phyloP scores from a whole-genome alignment of 2,329 filamentous ascomycete species.

The Hymenoscyphus fraxineus region DNA sequence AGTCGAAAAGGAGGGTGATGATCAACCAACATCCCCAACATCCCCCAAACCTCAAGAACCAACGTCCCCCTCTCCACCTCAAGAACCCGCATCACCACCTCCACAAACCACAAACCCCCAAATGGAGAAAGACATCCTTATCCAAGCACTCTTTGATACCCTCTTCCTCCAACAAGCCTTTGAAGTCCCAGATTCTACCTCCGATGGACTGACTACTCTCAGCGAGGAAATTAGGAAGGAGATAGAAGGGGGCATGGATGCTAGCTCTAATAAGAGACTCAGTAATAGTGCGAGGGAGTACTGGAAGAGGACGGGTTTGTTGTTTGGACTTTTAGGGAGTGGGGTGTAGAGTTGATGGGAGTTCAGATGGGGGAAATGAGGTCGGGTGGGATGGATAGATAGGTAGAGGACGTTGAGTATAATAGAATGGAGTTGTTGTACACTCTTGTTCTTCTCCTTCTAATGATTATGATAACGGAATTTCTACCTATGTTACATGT shows the following conservation, averaged over 20 bases:
- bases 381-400: no score
- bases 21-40: background rate
- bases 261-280: slow-evolving; percentile 50
- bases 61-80: background rate
- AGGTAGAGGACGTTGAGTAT: no score
- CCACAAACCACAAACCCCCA: slow-evolving; percentile 9
- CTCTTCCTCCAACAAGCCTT: slow-evolving; percentile 48
- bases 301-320: slow-evolving; percentile 74
- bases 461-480: no score
- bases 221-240: slow-evolving; percentile 41
- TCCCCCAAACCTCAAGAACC: background rate
- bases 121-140: slow-evolving; percentile 43
- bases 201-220: slow-evolving; percentile 45
- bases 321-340: slow-evolving; percentile 70
- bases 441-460: no score
- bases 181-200: slow-evolving; percentile 29
- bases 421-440: no score
- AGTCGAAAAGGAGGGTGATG: background rate
- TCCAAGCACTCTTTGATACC: slow-evolving; percentile 61
- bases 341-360: no score
- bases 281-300: slow-evolving; percentile 67
- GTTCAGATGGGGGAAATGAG: no score
- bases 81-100: background rate
- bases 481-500: no score
- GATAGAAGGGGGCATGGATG: slow-evolving; percentile 43